Conservation (phyloP, 495 filamentous ascomycete genomes). For the Penicillium pancosmium region DNA sequence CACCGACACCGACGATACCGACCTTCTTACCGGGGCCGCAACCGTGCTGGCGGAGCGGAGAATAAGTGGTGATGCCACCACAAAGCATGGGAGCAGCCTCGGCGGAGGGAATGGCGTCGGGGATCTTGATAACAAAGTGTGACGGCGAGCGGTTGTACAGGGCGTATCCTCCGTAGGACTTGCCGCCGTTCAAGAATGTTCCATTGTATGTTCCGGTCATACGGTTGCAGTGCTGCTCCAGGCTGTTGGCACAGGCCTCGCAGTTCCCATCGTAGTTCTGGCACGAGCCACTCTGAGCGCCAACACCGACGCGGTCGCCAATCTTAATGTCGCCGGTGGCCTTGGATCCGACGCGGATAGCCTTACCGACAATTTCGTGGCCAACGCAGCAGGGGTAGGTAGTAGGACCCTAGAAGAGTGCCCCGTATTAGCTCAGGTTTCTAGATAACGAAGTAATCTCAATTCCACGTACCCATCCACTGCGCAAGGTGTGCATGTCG, state of each 20-base stretch:
- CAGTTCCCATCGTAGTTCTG: slow-evolving; percentile 59
- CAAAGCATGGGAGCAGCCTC: slow-evolving; percentile 87
- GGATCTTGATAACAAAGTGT: slow-evolving; percentile 81
- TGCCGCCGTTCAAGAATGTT: slow-evolving; percentile 54
- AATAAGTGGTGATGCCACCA: slow-evolving; percentile 77
- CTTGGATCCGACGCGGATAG: slow-evolving; percentile 71
- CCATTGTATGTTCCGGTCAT: slow-evolving; percentile 54
- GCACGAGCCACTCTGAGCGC: slow-evolving; percentile 80
- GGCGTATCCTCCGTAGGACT: slow-evolving; percentile 70
- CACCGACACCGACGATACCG: slow-evolving; percentile 82
- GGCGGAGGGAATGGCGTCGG: slow-evolving; percentile 58
- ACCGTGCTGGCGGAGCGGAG: slow-evolving; percentile 71
- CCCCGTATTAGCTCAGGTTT: not conserved
- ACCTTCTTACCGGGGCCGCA: slow-evolving; percentile 81
- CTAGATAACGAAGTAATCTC: not conserved
- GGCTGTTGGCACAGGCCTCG: slow-evolving; percentile 62
- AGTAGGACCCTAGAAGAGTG: slow-evolving; percentile 47
- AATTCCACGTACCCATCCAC: slow-evolving; percentile 61
- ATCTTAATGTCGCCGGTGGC: slow-evolving; percentile 64
- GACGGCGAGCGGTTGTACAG: slow-evolving; percentile 71
- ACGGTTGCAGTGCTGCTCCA: slow-evolving; percentile 67
- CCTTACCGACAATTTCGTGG: slow-evolving; percentile 82
- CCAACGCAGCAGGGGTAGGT: slow-evolving; percentile 77
- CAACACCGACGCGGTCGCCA: slow-evolving; percentile 86
- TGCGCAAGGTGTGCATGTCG: slow-evolving; percentile 74